Evolutionary conservation across 1,139 yeast species (phyloP), one percentile per base, ranked within the genome.

Genomic region (Diutina sp.): DNA sequence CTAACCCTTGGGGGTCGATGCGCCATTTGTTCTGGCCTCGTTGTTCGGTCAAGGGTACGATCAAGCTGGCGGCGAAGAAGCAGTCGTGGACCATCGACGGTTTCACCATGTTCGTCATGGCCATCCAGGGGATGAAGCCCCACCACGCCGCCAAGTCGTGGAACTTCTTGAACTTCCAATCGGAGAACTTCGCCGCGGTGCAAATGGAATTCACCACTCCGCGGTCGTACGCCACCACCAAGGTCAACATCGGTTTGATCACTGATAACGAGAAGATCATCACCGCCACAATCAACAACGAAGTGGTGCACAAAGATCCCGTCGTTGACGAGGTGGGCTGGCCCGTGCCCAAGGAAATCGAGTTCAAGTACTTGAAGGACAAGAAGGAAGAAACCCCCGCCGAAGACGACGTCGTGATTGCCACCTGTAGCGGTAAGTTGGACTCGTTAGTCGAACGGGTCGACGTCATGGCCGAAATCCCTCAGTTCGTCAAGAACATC

Each of bases 121-220:
- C 99, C n/a, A 73, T 90, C 63, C 99, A 93, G 74, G 98, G 98
- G 60, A 91, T 93, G 98, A 93, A 93, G 72, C 99, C 99, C 14
- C 98, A 93, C 70, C 99, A 93, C 71, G 97, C 97, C 45, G 99
- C 99, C 58, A 89, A 95, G 61, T 73, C 90, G 29, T 93, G 99
- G 99, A 95, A 93, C 72, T 93, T 93, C 69, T 72, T 89, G 62
- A 88, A 89, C 71, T 91, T 88, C 78, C 97, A 90, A 67, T 87
- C 95, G 29, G 79, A 83, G 55, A 75, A 83, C 50, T 76, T 79
- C 64, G 78, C 93, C 46, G 95, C 89, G 7, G 84, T 90, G 29
- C 82, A 88, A 63, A 93, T 93, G 98, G 97, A 93, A 70, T 93
- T 90, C 74, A 87, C 93, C 56, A 95, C 99, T 7, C 99, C 99